These are phyloP conservation scores for Platanthera zijinensis DNA, from an alignment of 106 monocot species.

Conservation along the genomic window DNA sequence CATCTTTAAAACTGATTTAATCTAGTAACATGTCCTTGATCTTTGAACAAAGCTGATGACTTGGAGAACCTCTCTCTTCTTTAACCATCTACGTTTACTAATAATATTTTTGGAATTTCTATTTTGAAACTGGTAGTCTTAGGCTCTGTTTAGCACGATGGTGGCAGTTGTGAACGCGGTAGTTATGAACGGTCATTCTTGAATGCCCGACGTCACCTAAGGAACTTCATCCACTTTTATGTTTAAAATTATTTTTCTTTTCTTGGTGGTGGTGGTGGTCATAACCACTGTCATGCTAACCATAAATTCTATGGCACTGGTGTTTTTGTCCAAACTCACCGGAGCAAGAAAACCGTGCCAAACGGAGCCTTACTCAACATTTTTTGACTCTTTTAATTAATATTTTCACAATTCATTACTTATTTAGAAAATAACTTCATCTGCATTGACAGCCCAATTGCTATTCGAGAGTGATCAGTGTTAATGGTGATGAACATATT, in stretches of 20 bases:
- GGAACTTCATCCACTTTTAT: no score
- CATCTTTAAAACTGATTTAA: neutral
- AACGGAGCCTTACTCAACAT: neutral
- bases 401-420: neutral
- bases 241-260: no score
- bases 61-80: no score
- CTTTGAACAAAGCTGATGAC: neutral
- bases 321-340: no score
- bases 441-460: conserved; percentile 76
- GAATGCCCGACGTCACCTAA: no score
- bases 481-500: conserved; percentile 81
- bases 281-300: no score
- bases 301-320: no score
- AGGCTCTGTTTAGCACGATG: no score
- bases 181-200: no score
- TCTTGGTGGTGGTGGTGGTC: no score
- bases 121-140: neutral
- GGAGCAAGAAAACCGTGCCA: no score
- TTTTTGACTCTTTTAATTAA: neutral
- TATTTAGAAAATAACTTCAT: neutral
- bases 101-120: neutral
- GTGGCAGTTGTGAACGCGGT: no score
- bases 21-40: neutral
- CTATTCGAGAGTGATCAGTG: conserved; percentile 84
- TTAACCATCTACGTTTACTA: neutral